A percentile compares a stretch with the other conserved stretches of the same genome.
These are phyloP conservation scores for Ilex aquifolium DNA, from an alignment of 257 asterid genomes.

Conservation along the genomic window DNA sequence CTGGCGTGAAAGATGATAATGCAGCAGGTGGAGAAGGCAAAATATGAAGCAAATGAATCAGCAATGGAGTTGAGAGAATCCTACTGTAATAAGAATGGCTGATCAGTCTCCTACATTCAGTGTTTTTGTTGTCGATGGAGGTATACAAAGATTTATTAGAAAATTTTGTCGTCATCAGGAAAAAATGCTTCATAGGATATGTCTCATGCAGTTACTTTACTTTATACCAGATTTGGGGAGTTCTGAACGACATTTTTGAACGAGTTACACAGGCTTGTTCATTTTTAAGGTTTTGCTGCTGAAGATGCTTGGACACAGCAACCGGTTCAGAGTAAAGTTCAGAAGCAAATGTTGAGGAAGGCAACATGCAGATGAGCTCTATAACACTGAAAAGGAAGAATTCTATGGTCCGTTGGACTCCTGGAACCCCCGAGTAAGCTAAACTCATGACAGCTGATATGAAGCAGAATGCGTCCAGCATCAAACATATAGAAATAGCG, in stretches of 20 bases:
- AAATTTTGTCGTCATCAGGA: no score
- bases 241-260: neutral
- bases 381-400: constrained; percentile 23
- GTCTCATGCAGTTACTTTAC: no score
- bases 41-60: constrained; percentile 12
- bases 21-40: constrained; percentile 14
- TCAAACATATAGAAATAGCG: constrained; percentile 25
- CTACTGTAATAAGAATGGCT: constrained; percentile 5
- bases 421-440: constrained; percentile 62
- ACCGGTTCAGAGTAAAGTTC: neutral
- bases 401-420: constrained; percentile 51
- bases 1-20: constrained; percentile 9
- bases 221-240: no score
- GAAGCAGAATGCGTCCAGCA: constrained; percentile 52
- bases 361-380: neutral
- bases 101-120: constrained; percentile 4
- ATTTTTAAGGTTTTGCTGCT: constrained; percentile 16
- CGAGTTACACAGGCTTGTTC: neutral
- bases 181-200: no score
- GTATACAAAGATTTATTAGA: no score
- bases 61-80: constrained; percentile 7
- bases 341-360: constrained; percentile 1
- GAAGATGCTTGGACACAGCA: constrained; percentile 7
- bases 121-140: constrained; percentile 1
- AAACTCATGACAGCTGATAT: constrained; percentile 23